These are phyloP conservation scores for Cryptococcus jaspeensis DNA, from an alignment of 1,284 basidiomycete species.

Conservation along the genomic window DNA sequence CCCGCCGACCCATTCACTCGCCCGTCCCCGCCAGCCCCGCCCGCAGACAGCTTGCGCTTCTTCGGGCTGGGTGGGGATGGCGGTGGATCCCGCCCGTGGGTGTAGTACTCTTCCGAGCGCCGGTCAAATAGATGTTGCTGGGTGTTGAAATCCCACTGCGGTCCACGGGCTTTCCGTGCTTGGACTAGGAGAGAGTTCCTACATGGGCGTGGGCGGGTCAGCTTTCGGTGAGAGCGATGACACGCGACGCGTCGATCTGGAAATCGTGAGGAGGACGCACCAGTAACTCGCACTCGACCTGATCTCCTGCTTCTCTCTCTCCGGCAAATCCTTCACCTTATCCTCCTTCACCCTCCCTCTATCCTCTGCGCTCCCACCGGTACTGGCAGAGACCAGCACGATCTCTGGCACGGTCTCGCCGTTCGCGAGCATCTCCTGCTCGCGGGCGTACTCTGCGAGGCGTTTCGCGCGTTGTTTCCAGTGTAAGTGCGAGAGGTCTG, in stretches of 20 bases:
- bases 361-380: not conserved
- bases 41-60: slow-evolving; percentile 2
- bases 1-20: no score
- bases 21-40: not conserved
- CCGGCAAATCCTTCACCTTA: slow-evolving; percentile 16
- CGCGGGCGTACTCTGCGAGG: slow-evolving; percentile 18
- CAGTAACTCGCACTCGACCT: slow-evolving; percentile 36
- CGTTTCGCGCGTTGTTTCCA: slow-evolving; percentile 30
- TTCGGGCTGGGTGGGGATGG: not conserved
- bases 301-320: slow-evolving; percentile 26
- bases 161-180: slow-evolving; percentile 45
- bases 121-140: slow-evolving; percentile 44
- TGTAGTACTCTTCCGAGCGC: slow-evolving; percentile 38
- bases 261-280: slow-evolving; percentile 18
- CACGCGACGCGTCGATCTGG: no score
- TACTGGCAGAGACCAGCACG: not conserved
- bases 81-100: slow-evolving; percentile 21
- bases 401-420: slow-evolving; percentile 9
- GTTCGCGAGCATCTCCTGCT: slow-evolving; percentile 18
- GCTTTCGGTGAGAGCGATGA: slow-evolving; percentile 2
- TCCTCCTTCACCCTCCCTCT: slow-evolving; percentile 1
- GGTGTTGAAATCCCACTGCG: slow-evolving; percentile 51
- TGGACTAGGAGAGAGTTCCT: slow-evolving; percentile 50
- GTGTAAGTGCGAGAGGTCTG: slow-evolving; percentile 22
- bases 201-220: slow-evolving; percentile 1